Evolutionary conservation across 164 flowering plant species (phyloP).

Genomic region (Aristolochia fimbriata): DNA sequence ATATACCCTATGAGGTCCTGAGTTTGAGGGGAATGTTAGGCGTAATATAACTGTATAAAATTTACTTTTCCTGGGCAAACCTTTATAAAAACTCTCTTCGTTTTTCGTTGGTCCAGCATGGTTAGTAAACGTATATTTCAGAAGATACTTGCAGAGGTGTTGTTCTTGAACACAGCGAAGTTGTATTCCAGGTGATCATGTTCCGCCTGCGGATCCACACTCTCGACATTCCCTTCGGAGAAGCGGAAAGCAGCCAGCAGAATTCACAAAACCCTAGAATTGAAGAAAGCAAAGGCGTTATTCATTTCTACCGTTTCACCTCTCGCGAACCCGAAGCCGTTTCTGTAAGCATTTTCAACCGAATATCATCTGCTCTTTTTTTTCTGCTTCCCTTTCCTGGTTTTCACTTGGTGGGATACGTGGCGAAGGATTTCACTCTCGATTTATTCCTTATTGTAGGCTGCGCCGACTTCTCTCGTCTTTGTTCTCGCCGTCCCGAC

Average conservation of each 20-base stretch:
- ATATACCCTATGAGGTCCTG: no score
- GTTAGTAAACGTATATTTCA: no score
- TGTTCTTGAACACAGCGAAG: no score
- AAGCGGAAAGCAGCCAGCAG: neutral
- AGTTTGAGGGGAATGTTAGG: no score
- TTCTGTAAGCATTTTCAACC: conserved; percentile 1
- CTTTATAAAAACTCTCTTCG: neutral
- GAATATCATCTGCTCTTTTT: neutral
- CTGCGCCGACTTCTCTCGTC: conserved; percentile 27
- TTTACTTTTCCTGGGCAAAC: no score
- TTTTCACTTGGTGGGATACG: neutral
- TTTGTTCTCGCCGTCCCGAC: conserved; percentile 81
- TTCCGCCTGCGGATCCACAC: conserved; percentile 72
- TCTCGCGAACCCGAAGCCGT: conserved; percentile 9
- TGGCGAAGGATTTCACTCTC: neutral
- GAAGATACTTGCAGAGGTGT: no score
- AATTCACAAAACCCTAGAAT: conserved; percentile 13
- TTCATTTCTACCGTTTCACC: conserved; percentile 63
- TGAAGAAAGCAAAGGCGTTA: conserved; percentile 51
- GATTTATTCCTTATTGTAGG: neutral
- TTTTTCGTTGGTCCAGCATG: no score
- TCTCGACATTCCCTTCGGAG: conserved; percentile 37
- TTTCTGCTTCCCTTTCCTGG: neutral
- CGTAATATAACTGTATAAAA: no score
- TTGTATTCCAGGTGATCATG: conserved; percentile 21